Base-by-base conservation (phyloP, 768 basidiomycete genomes). In the Coprinellus micaceus region DNA sequence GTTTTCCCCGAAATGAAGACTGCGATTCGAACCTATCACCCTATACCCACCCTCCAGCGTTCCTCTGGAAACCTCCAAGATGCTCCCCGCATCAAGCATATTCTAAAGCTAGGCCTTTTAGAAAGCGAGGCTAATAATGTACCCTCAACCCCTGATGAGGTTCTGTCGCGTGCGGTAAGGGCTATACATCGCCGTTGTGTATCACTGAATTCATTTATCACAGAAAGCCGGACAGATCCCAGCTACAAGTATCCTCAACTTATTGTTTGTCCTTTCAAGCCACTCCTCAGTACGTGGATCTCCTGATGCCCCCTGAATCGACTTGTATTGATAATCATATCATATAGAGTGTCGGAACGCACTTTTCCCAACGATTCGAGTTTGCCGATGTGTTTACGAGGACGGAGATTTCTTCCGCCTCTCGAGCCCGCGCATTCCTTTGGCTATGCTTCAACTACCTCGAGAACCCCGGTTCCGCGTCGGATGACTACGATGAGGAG, bases 1-100 rank as follows among this genome's bases (percentile, higher is more conserved):
- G 87, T 90, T 71, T 89, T 89, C 65, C 85, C 85, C 37, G 87
- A 88, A 68, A 89, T 89, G 87, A 83, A 84, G 64, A 91, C 89
- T 1, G 76, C 84, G 15, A 79, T 89, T 59, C 76, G 88, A 58
- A 86, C 86, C 24, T 91, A 91, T 66, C 89, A 91, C 64, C 87
- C 89, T 4, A 78, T 92, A 11, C 88, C 89, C 17, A 77, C 82
- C 13, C 71, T 92, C 0, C 87, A 90, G 61, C 80, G 80, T 57
- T 83, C 86, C 2, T 76, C 79, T 59, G 84, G 82, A 22, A 88
- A 89, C 64, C 73, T 91, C 37, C 87, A 88, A 62, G 89, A 91
- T 64, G 87, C 87, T 1, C 88, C 89, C 15, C 78, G 90, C 43
- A 86, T 92, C 63, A 91, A 91, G 69, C 82, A 83, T 56, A 82